A percentile compares a stretch with the other conserved stretches of the same genome.
These are phyloP conservation scores for Neurospora intermedia DNA, from an alignment of 495 filamentous ascomycete genomes.

Conservation along the genomic window DNA sequence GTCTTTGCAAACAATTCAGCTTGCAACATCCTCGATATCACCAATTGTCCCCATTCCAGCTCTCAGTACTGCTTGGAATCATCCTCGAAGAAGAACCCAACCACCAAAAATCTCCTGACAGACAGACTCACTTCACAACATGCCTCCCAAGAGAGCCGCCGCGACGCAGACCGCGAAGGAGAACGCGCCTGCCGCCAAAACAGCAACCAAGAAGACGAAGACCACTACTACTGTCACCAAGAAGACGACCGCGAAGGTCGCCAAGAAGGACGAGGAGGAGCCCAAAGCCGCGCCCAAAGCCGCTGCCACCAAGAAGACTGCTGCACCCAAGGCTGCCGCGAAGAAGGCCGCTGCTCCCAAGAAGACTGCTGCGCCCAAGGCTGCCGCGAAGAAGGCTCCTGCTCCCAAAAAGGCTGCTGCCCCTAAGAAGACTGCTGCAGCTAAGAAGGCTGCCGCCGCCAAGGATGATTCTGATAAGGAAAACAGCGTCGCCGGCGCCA, in stretches of 20 bases:
- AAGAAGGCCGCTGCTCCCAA: conserved; percentile 18
- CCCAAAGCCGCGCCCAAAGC: conserved; percentile 23
- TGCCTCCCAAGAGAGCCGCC: conserved; percentile 21
- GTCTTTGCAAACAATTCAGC: background rate
- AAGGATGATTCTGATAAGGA: conserved; percentile 23
- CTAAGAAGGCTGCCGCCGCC: background rate
- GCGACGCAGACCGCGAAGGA: conserved; percentile 6
- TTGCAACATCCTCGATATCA: background rate
- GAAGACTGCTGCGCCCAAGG: conserved; percentile 24
- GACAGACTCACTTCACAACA: conserved; percentile 10
- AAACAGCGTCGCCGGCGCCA: conserved; percentile 15
- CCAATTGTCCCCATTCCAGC: background rate
- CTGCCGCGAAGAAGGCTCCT: conserved; percentile 14
- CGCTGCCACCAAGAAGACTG: conserved; percentile 8
- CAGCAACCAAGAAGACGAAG: conserved; percentile 28
- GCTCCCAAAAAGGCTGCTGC: conserved; percentile 21
- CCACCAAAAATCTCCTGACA: background rate
- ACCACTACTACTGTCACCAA: conserved; percentile 2
- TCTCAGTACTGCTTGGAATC: background rate
- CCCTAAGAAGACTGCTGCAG: conserved; percentile 17
- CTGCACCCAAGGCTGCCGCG: conserved; percentile 19
- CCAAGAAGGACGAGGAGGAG: conserved; percentile 11
- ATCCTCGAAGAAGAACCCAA: background rate
- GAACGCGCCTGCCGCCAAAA: conserved; percentile 7
- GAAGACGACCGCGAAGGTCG: conserved; percentile 3